Base-by-base conservation (phyloP, 768 basidiomycete species). In the Nidula microcarpa region DNA sequence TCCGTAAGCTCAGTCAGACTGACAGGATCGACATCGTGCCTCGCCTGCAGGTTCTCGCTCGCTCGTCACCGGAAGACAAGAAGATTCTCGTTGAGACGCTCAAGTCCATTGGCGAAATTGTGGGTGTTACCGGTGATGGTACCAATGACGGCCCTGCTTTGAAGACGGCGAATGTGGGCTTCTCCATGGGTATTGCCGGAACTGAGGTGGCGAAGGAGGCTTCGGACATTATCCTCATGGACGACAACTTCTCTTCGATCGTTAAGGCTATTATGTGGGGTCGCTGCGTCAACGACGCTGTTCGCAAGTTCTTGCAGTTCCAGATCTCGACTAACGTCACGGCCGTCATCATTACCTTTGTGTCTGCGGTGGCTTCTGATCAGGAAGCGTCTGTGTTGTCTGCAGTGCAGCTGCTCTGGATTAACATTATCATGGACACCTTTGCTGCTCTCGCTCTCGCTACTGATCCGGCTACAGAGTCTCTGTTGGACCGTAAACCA, bases 211-310 rank as follows among this genome's bases (percentile, higher is more conserved):
- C 97, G 47, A 98, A 99, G 71, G 95, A 98, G 68, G 97, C 97
- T 1, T 98, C 96, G 6, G 97, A 99, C 62, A 97, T 99, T 64
- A 95, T 98, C 61, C 84, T 98, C 41, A 97, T 97, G 95, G 91
- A 94, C 65, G 94, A 95, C 70, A 95, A 96, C 66, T 98, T 99
- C 66, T 74, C 92, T 4, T 95, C 92, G 2, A 95, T 99, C 62
- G 93, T 98, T 59, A 88, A 93, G 61, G 97, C 97, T 52, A 97
- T 98, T 61, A 94, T 97, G 78, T 98, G 97, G 96, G 97, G 97
- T 43, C 91, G 97, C 47, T 96, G 94, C 62, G 96, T 99, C 57
- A 99, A 98, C 68, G 97, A 99, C 63, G 86, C 95, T 0, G 97
- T 98, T 49, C 86, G 89, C 65, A 99, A 98, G 74, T 99, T 98